A percentile compares a stretch with the other conserved stretches of the same genome.
Conservation (phyloP, 495 filamentous ascomycete species). For the Glutinoglossum americanum region DNA sequence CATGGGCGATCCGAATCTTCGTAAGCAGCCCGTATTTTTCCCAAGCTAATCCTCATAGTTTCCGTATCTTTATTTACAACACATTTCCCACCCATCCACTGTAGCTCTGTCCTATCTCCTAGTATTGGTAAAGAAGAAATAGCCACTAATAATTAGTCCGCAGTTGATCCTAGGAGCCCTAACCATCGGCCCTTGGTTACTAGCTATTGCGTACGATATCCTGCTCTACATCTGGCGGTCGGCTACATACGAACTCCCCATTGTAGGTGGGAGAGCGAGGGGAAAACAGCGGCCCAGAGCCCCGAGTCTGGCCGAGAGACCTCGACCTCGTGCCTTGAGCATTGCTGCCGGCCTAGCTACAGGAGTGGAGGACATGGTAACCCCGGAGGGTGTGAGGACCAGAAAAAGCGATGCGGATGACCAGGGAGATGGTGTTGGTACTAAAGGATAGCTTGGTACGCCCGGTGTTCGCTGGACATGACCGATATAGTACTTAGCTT, state of each 20-base stretch:
- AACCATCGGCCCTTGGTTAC: constrained; percentile 43
- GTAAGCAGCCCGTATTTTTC: constrained; percentile 19
- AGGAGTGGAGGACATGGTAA: neutral
- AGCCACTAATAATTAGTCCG: constrained; percentile 6
- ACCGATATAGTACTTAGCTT: neutral
- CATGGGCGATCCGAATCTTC: constrained; percentile 41
- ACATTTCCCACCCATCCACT: neutral
- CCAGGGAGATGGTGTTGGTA: neutral
- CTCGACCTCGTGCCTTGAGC: constrained; percentile 8
- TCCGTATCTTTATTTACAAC: neutral
- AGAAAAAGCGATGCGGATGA: neutral
- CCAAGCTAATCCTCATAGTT: neutral
- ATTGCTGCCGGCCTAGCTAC: neutral
- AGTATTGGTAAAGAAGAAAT: neutral
- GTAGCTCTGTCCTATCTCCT: neutral
- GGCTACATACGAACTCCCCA: constrained; percentile 34
- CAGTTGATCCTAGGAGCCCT: constrained; percentile 43
- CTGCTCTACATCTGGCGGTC: constrained; percentile 41
- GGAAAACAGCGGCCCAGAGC: constrained; percentile 39
- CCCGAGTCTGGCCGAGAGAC: constrained; percentile 38
- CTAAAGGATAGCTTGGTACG: neutral
- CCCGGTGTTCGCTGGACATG: neutral
- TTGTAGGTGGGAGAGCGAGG: constrained; percentile 39
- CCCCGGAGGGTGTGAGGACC: neutral
- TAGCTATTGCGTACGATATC: constrained; percentile 45